A percentile compares a stretch with the other conserved stretches of the same genome.
phyloP scores from a whole-genome alignment of 176 grass and related monocot species.

The Microstegium vimineum region DNA sequence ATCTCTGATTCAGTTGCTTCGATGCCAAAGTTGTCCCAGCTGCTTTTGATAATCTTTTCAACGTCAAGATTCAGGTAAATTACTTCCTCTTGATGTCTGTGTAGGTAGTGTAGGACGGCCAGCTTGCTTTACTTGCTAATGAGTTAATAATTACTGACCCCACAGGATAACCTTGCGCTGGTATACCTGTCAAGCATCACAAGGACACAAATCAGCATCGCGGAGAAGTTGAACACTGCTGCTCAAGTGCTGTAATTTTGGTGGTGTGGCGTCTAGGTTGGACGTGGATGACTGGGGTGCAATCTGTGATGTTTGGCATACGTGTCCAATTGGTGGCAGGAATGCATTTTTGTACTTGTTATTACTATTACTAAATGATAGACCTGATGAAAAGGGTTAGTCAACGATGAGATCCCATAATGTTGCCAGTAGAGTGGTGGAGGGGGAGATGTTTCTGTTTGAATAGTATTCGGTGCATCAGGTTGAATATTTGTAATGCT shows the following conservation, averaged over 20 bases:
- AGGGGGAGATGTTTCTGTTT: background rate
- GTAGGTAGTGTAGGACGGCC: background rate
- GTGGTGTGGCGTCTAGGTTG: background rate
- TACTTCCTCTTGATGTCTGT: background rate
- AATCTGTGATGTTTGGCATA: slow-evolving; percentile 19
- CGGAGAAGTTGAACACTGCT: slow-evolving; percentile 86
- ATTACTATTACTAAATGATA: background rate
- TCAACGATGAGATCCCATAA: background rate
- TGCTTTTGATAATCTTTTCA: slow-evolving; percentile 84
- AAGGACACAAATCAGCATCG: slow-evolving; percentile 77
- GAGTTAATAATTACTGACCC: background rate
- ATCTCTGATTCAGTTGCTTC: slow-evolving; percentile 62
- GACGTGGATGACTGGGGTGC: background rate
- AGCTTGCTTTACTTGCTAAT: background rate
- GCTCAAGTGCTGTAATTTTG: slow-evolving; percentile 68
- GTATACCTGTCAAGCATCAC: slow-evolving; percentile 89
- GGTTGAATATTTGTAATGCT: background rate
- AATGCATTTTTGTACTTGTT: slow-evolving; percentile 35
- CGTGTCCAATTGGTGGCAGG: background rate
- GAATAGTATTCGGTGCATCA: background rate
- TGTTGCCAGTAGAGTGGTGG: background rate
- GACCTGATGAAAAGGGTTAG: background rate
- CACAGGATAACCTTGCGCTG: slow-evolving; percentile 79
- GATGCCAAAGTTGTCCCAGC: slow-evolving; percentile 71
- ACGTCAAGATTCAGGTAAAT: slow-evolving; percentile 81